Evolutionary conservation across 768 basidiomycete species (phyloP), one percentile per base, ranked within the genome.

Genomic region (Lentinula boryana): DNA sequence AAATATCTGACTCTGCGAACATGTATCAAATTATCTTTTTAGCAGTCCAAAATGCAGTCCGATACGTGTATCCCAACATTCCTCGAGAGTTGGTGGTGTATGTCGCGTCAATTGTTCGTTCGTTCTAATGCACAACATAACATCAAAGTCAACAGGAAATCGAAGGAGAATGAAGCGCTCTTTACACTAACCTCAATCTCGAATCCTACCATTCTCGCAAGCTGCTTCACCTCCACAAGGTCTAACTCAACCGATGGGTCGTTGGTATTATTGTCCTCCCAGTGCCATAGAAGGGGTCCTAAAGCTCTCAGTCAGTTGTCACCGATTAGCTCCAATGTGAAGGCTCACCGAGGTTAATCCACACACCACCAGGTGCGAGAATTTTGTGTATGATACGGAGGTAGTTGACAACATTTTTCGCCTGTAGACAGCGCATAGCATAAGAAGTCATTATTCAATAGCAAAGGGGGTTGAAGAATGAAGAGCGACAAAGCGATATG

Each of bases 271-370:
- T 92, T 94, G 72, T 96, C 95, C 68, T 98, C 95, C 72, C 87
- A 98, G 70, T 98, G 96, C 95, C 96, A 98, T n/a, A 98, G 74
- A 1, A 96, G 75, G 0, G 96, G 96, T 2, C 95, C 95, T 88
- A 41, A 33, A 21, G 3, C 48, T 56, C 52, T 46, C 16, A 59
- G 43, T 48, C 18, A 54, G 43, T 50, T 21, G 55, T 51, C 4
- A 56, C 23, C 21, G 10, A 40, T 4, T 23, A 40, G 38, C 32
- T 32, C 31, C 27, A n/a, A n/a, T 33, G 7, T n/a, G 49, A 43
- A 57, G 32, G 59, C 77, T 8, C 60, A 87, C 88, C 91, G 8
- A 94, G 75, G 69, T 98, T 98, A 63, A 97, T 87, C 94, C 94
- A 97, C 5, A 94, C 80, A 0, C 95, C 96, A 21, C 88, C 93